These are phyloP conservation scores for Penicillium digitatum DNA, from an alignment of 2,329 filamentous ascomycete species.

Conservation along the genomic window DNA sequence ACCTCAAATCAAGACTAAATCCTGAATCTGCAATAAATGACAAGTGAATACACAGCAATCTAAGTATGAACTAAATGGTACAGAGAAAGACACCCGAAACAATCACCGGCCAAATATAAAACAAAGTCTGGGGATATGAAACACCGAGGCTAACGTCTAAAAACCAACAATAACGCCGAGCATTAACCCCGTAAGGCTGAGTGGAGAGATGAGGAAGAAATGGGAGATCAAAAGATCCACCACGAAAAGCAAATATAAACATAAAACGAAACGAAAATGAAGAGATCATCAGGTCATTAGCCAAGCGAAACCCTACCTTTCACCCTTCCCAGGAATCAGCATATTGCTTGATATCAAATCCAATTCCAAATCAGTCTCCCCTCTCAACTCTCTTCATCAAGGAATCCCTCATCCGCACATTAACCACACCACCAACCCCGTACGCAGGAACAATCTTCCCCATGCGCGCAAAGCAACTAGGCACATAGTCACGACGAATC, in stretches of 20 bases:
- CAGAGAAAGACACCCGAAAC: neutral
- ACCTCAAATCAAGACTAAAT: neutral
- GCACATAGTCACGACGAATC: constrained; percentile 70
- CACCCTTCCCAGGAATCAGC: neutral
- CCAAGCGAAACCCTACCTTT: neutral
- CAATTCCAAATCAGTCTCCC: constrained; percentile 18
- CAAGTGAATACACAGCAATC: neutral
- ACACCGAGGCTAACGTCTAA: neutral
- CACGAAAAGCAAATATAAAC: constrained; percentile 6
- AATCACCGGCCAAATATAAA: neutral
- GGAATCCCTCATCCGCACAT: constrained; percentile 63
- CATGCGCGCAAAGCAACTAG: constrained; percentile 70
- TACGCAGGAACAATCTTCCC: constrained; percentile 85
- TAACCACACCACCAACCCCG: constrained; percentile 82
- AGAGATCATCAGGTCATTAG: constrained; percentile 6
- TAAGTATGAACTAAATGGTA: neutral
- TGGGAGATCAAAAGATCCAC: neutral
- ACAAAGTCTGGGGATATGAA: neutral
- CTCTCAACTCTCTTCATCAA: constrained; percentile 59
- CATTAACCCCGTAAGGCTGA: constrained; percentile 2
- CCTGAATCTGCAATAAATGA: neutral
- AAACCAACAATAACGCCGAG: neutral
- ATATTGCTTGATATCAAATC: neutral
- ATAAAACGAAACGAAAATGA: neutral
- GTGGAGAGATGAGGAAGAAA: constrained; percentile 5